Base-by-base conservation (phyloP, 306 rosid species). In the Parietaria judaica region DNA sequence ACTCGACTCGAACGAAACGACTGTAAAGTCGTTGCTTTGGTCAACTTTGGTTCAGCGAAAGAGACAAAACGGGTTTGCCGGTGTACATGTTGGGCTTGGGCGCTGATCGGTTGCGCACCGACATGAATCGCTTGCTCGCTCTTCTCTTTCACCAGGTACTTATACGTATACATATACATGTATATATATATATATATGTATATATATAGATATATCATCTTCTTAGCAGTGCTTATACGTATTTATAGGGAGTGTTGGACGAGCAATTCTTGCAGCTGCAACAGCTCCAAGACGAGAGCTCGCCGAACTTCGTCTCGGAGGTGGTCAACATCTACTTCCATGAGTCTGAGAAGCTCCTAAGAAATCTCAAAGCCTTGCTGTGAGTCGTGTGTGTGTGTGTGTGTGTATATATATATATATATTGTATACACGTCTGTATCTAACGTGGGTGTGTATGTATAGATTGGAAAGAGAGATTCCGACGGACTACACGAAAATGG, bases 261-360 rank as follows among this genome's bases (percentile, higher is more conserved):
- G 98, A 91, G 61, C 96, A 91, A 62, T 91, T 88, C 85, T 65
- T 91, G 84, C 98, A 85, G 75, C 92, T 91, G 4, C 98, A 88
- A 49, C 96, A 91, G 71, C 89, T 91, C 7, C 96, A 91, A 52
- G 98, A 91, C 60, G 95, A 91, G 44, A 76, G 86, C 35, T 85
- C 98, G 3, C 98, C 98, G 0, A 91, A 91, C 80, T 91, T 91
- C 41, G 98, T 91, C 36, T 83, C 83, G 3, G 96, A 91, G 66
- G 96, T 91, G 23, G 92, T 91, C 41, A 91, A 83, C 84, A 88
- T 91, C 52, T 91, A 91, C 60, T 91, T 91, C 47, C 98, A 85
- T 15, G 95, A 88, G 60, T 91, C 98, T 3, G 98, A 88, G 76
- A 88, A 86, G 79, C 95, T 91, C 39, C 84, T 91, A 35, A 72